Base-by-base conservation (phyloP, 1,284 basidiomycete species). In the Polyporus tsugae region DNA sequence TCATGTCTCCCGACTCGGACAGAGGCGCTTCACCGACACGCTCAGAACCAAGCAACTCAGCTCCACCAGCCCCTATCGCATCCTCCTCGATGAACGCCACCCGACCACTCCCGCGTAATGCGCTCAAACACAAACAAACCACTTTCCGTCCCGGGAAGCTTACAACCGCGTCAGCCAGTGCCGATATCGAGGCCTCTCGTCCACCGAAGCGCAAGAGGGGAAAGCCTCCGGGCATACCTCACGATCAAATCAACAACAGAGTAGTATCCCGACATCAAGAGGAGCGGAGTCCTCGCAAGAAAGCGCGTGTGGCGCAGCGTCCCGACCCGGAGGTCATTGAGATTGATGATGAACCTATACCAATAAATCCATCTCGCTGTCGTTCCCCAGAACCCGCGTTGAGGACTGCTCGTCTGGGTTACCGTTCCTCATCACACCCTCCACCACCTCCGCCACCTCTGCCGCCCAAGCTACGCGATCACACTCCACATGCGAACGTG, bases 1-100 rank as follows among this genome's bases (percentile, higher is more conserved):
- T 68, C 11, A 58, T 68, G 22, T 55, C 59, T 7, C 53, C 67
- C 42, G 60, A 60, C n/a, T 42, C 63, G 42, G 63, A 62, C 29
- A 49, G 41, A 4, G 39, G 52, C 22, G 13, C 55, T 58, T 36
- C 55, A 19, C 17, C 55, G 7, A n/a, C 10, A 58, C n/a, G 35
- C 35, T n/a, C 35, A 58, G 35, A 58, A 4, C 35, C 19, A 19
- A 38, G n/a, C 7, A n/a, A 55, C 29, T 33, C 29, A 6, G 17
- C 55, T 38, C 55, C 55, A 11, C 55, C 46, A 25, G n/a, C 36
- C 11, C 55, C 9, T n/a, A 11, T 38, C 36, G 38, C 33, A 9
- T 35, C 17, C 9, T 38, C 35, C 35, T 58, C 35, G 33, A n/a
- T 36, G 17, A 39, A 42, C 25, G n/a, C n/a, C 39, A 39, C 39